Evolutionary conservation across 768 basidiomycete species (phyloP).

Genomic region (Albatrellus ellisii): DNA sequence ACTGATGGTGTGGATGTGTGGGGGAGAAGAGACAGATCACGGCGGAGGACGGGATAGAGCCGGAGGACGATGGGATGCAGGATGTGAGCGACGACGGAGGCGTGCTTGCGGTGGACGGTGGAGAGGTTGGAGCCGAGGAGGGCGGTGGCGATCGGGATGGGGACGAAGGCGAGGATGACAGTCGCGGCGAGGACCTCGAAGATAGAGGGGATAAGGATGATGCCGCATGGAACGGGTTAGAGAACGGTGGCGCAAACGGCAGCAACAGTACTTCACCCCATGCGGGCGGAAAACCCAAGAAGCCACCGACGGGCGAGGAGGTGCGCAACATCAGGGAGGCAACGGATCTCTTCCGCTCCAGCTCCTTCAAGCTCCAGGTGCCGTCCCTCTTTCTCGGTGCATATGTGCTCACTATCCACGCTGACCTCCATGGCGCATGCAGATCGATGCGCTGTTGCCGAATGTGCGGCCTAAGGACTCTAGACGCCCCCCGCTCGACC

Average conservation of each 20-base stretch:
- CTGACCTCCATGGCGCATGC: not conserved
- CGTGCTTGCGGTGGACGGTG: not conserved
- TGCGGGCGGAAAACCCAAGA: conserved; percentile 18
- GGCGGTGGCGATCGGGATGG: not conserved
- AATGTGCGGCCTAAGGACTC: conserved; percentile 57
- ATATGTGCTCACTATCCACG: not conserved
- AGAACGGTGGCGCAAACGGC: too few relatives aligned
- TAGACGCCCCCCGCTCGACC: conserved; percentile 44
- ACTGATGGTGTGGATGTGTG: not conserved
- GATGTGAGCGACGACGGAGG: not conserved
- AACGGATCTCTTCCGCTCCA: conserved; percentile 60
- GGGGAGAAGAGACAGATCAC: not conserved
- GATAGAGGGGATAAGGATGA: too few relatives aligned
- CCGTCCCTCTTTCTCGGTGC: not conserved
- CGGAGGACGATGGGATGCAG: not conserved
- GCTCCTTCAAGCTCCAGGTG: conserved; percentile 78
- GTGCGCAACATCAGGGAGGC: conserved; percentile 62
- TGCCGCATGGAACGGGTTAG: too few relatives aligned
- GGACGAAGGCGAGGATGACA: not conserved
- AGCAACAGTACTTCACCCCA: too few relatives aligned
- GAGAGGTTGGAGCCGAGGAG: conserved; percentile 3
- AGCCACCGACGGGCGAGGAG: conserved; percentile 58
- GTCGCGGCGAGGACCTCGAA: too few relatives aligned
- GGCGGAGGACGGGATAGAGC: not conserved
- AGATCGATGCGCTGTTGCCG: conserved; percentile 76